Evolutionary conservation across 2,329 filamentous ascomycete species (phyloP).

Genomic region (Paraconiothyrium sp.): DNA sequence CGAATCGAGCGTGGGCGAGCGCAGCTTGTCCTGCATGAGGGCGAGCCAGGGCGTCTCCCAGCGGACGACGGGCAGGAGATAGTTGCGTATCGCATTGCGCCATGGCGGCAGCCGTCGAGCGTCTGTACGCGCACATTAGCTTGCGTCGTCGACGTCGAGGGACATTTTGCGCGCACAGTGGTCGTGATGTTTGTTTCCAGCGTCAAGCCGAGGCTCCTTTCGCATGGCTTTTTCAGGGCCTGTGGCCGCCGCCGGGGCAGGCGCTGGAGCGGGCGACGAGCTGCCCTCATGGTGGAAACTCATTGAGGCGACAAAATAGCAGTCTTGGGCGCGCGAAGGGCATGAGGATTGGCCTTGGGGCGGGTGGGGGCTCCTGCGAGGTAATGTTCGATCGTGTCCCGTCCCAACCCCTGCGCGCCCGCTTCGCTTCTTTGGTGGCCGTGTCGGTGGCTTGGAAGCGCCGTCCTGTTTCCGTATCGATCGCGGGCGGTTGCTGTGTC

Average conservation of each 20-base stretch:
- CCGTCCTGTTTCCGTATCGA: neutral
- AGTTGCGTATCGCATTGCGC: slow-evolving; percentile 86
- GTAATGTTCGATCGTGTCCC: neutral
- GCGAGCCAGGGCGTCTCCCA: slow-evolving; percentile 97
- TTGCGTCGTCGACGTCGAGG: slow-evolving; percentile 14
- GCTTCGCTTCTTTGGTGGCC: neutral
- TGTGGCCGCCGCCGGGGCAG: neutral
- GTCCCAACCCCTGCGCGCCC: neutral
- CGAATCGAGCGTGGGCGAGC: slow-evolving; percentile 86
- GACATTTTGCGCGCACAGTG: slow-evolving; percentile 52
- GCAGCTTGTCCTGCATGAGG: slow-evolving; percentile 80
- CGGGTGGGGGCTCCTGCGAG: neutral
- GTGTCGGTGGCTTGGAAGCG: neutral
- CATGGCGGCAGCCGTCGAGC: slow-evolving; percentile 83
- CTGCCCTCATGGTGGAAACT: slow-evolving; percentile 24
- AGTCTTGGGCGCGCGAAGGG: slow-evolving; percentile 13
- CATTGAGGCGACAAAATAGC: slow-evolving; percentile 36
- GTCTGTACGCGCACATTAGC: slow-evolving; percentile 63
- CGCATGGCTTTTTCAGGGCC: neutral
- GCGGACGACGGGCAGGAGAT: slow-evolving; percentile 83
- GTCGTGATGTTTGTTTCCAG: slow-evolving; percentile 81
- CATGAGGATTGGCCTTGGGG: slow-evolving; percentile 25
- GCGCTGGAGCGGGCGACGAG: slow-evolving; percentile 4
- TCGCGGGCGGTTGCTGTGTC: slow-evolving; percentile 9
- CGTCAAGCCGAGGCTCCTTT: slow-evolving; percentile 61